Conservation (phyloP, 345 rosid species). For the Moricandia moricandioides region DNA sequence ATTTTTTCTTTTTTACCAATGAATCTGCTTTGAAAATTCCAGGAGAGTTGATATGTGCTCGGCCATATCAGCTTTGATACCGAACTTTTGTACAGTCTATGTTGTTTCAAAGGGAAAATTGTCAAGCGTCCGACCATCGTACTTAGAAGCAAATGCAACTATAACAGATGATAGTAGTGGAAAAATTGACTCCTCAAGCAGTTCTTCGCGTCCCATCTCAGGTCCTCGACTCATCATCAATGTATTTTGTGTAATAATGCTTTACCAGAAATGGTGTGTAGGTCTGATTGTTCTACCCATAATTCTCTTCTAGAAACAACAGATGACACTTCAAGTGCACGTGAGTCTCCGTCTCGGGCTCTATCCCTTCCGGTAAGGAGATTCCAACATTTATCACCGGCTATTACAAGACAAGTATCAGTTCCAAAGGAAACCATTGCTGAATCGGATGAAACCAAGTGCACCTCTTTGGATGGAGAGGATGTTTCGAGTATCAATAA, state of each 20-base stretch:
- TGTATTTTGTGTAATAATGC: neutral
- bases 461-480: slow-evolving; percentile 37
- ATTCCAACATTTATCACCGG: slow-evolving; percentile 15
- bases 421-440: slow-evolving; percentile 34
- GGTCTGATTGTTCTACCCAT: neutral
- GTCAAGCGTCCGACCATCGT: slow-evolving; percentile 65
- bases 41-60: slow-evolving; percentile 57
- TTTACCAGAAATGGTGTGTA: neutral
- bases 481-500: slow-evolving; percentile 32
- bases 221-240: slow-evolving; percentile 6
- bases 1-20: neutral
- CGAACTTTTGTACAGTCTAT: slow-evolving; percentile 72
- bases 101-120: slow-evolving; percentile 75
- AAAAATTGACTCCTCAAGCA: slow-evolving; percentile 40
- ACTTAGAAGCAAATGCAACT: slow-evolving; percentile 54
- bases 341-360: slow-evolving; percentile 21
- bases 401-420: slow-evolving; percentile 24
- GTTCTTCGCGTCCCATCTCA: slow-evolving; percentile 42
- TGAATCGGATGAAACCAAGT: slow-evolving; percentile 32
- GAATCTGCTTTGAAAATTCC: slow-evolving; percentile 9
- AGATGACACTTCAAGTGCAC: slow-evolving; percentile 20
- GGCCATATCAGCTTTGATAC: slow-evolving; percentile 54
- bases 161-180: slow-evolving; percentile 50
- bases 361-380: slow-evolving; percentile 29
- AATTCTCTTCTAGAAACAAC: slow-evolving; percentile 2